A percentile compares a stretch with the other conserved stretches of the same genome.
These are phyloP conservation scores for Yamagishiella unicocca DNA, from an alignment of 139 green algal genomes.

Conservation along the genomic window DNA sequence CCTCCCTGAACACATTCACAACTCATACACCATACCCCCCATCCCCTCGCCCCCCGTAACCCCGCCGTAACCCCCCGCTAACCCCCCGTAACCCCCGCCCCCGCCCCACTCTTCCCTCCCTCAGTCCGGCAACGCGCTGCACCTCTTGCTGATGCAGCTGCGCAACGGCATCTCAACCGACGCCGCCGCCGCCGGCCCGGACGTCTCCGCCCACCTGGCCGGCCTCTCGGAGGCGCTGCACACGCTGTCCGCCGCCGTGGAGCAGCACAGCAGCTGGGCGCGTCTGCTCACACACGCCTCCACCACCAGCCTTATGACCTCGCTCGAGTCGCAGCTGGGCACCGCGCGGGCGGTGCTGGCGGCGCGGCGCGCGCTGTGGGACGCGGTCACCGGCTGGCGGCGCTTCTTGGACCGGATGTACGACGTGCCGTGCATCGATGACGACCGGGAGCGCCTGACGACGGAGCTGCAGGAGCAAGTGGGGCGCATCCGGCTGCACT, in stretches of 20 bases:
- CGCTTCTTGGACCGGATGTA: constrained; percentile 49
- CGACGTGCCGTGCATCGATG: constrained; percentile 29
- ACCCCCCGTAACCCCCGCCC: neutral
- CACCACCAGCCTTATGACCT: constrained; percentile 37
- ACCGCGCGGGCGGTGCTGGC: constrained; percentile 25
- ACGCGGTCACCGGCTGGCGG: constrained; percentile 47
- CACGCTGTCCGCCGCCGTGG: neutral
- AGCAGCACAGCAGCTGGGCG: constrained; percentile 53
- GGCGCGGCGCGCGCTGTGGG: constrained; percentile 47
- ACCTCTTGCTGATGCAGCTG: constrained; percentile 36
- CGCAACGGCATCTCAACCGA: constrained; percentile 34
- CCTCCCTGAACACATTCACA: too few relatives aligned
- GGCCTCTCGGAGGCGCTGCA: neutral
- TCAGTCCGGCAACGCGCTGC: constrained; percentile 44
- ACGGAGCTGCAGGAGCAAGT: constrained; percentile 43
- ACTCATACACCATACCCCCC: too few relatives aligned
- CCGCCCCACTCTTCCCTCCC: neutral
- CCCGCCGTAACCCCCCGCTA: too few relatives aligned
- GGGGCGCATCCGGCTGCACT: constrained; percentile 16
- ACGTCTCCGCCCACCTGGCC: constrained; percentile 23
- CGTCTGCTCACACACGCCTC: constrained; percentile 52
- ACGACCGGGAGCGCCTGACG: constrained; percentile 1
- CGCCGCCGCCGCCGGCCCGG: neutral
- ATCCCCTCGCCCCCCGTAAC: too few relatives aligned
- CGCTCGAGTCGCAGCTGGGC: constrained; percentile 23